Percentiles rank a stretch among this genome's conserved stretches.
Evolutionary conservation across 2,329 filamentous ascomycete species (phyloP).

Genomic region (Pezizomycotina sp.): DNA sequence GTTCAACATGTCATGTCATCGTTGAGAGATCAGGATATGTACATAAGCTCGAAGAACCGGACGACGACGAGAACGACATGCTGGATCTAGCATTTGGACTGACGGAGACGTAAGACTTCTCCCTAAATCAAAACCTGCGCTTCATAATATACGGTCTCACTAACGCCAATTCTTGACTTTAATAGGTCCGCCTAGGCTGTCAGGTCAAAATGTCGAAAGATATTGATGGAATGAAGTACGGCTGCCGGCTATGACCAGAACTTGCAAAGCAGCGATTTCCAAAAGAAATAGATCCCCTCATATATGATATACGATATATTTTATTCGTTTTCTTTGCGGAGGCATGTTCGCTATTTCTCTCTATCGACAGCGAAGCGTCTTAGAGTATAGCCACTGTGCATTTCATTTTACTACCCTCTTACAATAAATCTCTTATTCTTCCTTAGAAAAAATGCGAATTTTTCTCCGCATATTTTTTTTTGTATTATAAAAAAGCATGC

Average conservation of each 20-base stretch:
- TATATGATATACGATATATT: too few species aligned
- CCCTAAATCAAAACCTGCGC: too few species aligned
- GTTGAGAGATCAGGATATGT: conserved; percentile 47
- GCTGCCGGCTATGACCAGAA: conserved; percentile 91
- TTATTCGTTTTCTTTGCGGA: too few species aligned
- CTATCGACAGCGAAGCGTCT: too few species aligned
- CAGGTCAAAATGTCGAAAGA: conserved; percentile 86
- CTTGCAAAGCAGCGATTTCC: conserved; percentile 85
- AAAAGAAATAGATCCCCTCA: too few species aligned
- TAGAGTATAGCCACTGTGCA: too few species aligned
- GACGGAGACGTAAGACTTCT: conserved; percentile 44
- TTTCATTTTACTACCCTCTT: too few species aligned
- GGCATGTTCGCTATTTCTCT: too few species aligned
- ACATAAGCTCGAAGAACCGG: conserved; percentile 44
- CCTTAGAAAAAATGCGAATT: too few species aligned
- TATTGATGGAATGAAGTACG: conserved; percentile 72
- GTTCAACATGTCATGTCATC: conserved; percentile 60
- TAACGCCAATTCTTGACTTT: conserved; percentile 3
- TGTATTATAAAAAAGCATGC: background rate
- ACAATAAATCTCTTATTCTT: too few species aligned
- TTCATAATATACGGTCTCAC: background rate
- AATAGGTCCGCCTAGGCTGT: conserved; percentile 50
- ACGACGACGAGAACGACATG: conserved; percentile 55
- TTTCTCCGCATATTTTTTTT: too few species aligned
- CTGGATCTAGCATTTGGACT: conserved; percentile 57